Evolutionary conservation across 768 basidiomycete species (phyloP), one percentile per base, ranked within the genome.

Genomic region (Agaricus sinodeliciosus): DNA sequence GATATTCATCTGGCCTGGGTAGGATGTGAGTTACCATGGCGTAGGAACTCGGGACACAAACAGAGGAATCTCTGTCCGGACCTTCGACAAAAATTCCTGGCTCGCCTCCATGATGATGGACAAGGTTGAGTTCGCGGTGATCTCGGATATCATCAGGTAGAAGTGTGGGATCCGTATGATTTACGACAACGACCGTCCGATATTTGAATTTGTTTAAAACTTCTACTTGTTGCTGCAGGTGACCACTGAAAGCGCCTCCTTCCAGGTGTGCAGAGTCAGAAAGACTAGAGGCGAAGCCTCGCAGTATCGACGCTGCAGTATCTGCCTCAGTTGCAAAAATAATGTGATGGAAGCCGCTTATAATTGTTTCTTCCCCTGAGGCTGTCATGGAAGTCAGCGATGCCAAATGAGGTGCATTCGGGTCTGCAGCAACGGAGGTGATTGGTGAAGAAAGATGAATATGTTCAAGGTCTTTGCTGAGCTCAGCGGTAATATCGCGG

Each of bases 311-410:
- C 12, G 71, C 65, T 12, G 84, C 86, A 26, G 79, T 77, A 44
- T 78, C 78, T 5, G 87, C 87, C 63, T 89, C 87, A 0, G 88
- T 90, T 4, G 85, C 87, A 45, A 90, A 72, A 5, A 90, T 67
- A 53, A 92, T 67, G 61, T 85, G 82, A 45, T 79, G 75, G 60
- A 89, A 89, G 6, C 80, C 82, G 5, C 58, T 34, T 57, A 72
- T 65, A 1, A 65, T 62, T 15, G 51, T 57, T 9, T 57, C 36
- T 4, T 67, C 62, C 15, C 65, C 62, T 18, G 62, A 56, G 37
- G 65, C 65, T 35, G 27, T 42, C 11, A 62, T 52, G 48, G 71
- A 78, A 25, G 70, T 63, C 19, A 81, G 69, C 16, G 72, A 66
- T 16, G 68, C 67, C 13, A 66, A 67, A 15, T 58, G 63, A 6